Conservation (phyloP, 2,329 filamentous ascomycete genomes). For the Zasmidium cellare region DNA sequence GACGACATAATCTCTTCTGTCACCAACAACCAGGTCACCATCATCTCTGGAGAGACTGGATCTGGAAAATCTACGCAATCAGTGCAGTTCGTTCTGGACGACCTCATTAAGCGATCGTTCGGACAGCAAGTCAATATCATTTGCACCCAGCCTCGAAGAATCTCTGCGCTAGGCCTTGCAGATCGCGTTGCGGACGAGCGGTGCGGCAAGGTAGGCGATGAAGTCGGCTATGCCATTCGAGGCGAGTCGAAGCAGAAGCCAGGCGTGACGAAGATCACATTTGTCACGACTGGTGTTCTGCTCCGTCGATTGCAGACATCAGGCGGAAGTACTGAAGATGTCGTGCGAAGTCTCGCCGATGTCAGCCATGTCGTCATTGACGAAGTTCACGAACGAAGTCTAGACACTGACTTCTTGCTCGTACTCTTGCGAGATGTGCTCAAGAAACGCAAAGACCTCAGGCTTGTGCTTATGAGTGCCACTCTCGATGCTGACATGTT, state of each 20-base stretch:
- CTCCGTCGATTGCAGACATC: slow-evolving; percentile 88
- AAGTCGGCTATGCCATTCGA: slow-evolving; percentile 88
- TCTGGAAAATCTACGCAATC: slow-evolving; percentile 97
- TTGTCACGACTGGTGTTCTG: slow-evolving; percentile 93
- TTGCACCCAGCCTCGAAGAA: slow-evolving; percentile 91
- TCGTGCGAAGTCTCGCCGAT: slow-evolving; percentile 78
- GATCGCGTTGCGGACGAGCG: slow-evolving; percentile 93
- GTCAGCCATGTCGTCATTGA: slow-evolving; percentile 95
- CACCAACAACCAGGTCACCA: slow-evolving; percentile 78
- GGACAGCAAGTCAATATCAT: slow-evolving; percentile 84
- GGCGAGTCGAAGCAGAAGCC: slow-evolving; percentile 77
- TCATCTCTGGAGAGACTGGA: slow-evolving; percentile 95
- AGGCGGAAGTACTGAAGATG: slow-evolving; percentile 75
- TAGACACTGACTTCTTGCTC: slow-evolving; percentile 92
- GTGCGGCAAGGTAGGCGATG: slow-evolving; percentile 76
- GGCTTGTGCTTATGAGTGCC: slow-evolving; percentile 92
- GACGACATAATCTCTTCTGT: slow-evolving; percentile 77
- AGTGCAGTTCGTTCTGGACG: slow-evolving; percentile 92
- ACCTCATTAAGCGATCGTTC: slow-evolving; percentile 74
- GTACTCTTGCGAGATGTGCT: slow-evolving; percentile 84
- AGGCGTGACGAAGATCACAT: slow-evolving; percentile 81
- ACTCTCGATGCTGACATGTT: slow-evolving; percentile 89
- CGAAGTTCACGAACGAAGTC: slow-evolving; percentile 91
- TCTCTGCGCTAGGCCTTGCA: slow-evolving; percentile 89
- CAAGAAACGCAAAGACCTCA: slow-evolving; percentile 72